Evolutionary conservation across 2,329 filamentous ascomycete species (phyloP), one percentile per base, ranked within the genome.

Genomic region (Mariannaea sp.): DNA sequence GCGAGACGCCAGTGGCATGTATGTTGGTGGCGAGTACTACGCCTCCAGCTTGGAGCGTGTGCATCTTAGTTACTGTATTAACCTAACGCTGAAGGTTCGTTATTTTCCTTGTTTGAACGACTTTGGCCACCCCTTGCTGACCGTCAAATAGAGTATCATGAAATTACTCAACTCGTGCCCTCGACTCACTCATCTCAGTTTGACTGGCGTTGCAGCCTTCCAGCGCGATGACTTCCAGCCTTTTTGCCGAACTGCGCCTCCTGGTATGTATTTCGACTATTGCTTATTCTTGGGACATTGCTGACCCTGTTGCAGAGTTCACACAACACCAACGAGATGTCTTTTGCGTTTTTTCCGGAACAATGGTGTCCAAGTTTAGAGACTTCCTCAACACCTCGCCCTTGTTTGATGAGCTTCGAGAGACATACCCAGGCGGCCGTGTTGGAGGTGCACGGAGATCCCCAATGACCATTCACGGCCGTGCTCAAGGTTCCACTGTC

Each of bases 331-430:
- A 99, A 71, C 86, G 94, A 58, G 88, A 93, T 46, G 91, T 97
- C 7, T 99, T 99, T 70, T 99, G 94, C 68, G 94, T 99, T 48
- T 99, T 99, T 72, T 97, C 92, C 2, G 93, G 94, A 5, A 81
- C 84, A 20, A 92, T 92, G 49, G 93, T 99, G 2, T 77, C 78
- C 35, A 83, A 84, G 33, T 83, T 99, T 20, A 87, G 93, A 35
- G 81, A 87, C 22, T 89, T 92, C 68, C 80, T 99, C 32, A 95
- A 92, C 60, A 76, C 71, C 0, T 73, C 76, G 9, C 69, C 73
- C 0, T 71, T 75, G 27, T 84, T 82, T 48, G 74, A 77, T 33
- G 72, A 75, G 3, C 62, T 77, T 7, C 74, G 76, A 24, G 72
- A 77, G 6, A 66, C 58, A 17, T 53, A 68, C 50, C 40, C 62